Percentiles rank a stretch among this genome's conserved stretches.
These are phyloP conservation scores for Beauveria scarabaeidicola DNA, from an alignment of 2,329 filamentous ascomycete species.

Conservation along the genomic window DNA sequence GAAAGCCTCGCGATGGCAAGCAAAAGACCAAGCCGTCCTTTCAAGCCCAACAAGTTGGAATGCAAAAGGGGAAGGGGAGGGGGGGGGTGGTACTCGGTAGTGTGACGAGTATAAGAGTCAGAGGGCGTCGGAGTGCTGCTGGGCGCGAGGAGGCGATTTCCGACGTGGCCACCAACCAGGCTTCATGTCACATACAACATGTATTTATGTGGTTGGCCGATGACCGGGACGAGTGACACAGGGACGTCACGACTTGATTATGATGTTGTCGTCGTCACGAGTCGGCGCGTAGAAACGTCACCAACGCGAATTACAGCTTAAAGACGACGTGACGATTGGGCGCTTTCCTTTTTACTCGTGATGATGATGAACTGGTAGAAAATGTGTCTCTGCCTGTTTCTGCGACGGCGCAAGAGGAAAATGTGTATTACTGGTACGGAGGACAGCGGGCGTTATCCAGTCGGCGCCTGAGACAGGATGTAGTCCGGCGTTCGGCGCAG, in stretches of 20 bases:
- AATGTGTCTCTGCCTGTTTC: not conserved
- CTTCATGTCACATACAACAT: not conserved
- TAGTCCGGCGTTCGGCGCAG: not conserved
- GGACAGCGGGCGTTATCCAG: not conserved
- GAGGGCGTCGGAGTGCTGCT: not conserved
- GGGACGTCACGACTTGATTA: not conserved
- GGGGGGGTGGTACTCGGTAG: not conserved
- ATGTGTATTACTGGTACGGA: not conserved
- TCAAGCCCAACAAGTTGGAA: not conserved
- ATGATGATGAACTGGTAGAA: too few relatives aligned
- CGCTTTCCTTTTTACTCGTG: not conserved
- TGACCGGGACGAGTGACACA: not conserved
- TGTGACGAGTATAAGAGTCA: not conserved
- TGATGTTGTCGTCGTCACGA: not conserved
- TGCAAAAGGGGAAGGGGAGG: not conserved
- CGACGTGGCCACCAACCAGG: not conserved
- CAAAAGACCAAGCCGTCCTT: not conserved
- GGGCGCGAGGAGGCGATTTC: not conserved
- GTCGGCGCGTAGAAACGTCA: not conserved
- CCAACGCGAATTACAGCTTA: not conserved
- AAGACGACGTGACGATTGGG: not conserved
- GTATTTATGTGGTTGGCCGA: not conserved
- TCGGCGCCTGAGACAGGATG: not conserved
- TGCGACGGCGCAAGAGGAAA: not conserved
- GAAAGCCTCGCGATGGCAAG: not conserved